phyloP scores from a whole-genome alignment of 768 basidiomycete species.

The Tubosaeta brunneosetosa region DNA sequence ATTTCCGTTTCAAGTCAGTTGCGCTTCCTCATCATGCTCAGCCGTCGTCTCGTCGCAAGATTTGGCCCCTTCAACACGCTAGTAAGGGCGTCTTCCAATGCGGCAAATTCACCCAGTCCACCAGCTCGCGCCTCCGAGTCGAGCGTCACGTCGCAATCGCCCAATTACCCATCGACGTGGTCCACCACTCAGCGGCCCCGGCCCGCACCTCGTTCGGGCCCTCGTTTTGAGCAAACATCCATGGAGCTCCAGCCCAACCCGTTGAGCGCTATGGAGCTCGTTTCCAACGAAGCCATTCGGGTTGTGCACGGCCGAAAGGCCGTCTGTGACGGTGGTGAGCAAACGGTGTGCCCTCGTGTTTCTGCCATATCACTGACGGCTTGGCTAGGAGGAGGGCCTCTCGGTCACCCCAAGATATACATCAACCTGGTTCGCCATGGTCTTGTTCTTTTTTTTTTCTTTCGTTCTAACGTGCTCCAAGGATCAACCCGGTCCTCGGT shows the following conservation, averaged over 20 bases:
- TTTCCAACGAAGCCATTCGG: slow-evolving; percentile 80
- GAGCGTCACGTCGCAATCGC: slow-evolving; percentile 59
- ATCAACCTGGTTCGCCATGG: slow-evolving; percentile 78
- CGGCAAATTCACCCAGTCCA: slow-evolving; percentile 9
- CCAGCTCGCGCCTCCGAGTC: slow-evolving; percentile 19
- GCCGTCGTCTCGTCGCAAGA: slow-evolving; percentile 23
- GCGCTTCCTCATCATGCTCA: slow-evolving; percentile 20
- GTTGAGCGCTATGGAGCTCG: slow-evolving; percentile 85
- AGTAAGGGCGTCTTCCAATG: slow-evolving; percentile 24
- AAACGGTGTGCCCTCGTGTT: neutral
- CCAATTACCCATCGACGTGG: slow-evolving; percentile 83
- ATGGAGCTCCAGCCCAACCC: slow-evolving; percentile 88
- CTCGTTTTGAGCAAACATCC: slow-evolving; percentile 89
- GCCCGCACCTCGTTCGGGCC: slow-evolving; percentile 51
- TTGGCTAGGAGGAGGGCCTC: slow-evolving; percentile 76
- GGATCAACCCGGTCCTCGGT: slow-evolving; percentile 84
- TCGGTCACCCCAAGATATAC: slow-evolving; percentile 95
- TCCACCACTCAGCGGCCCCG: slow-evolving; percentile 76
- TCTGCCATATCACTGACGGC: slow-evolving; percentile 11
- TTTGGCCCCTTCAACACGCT: slow-evolving; percentile 11
- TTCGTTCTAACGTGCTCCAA: slow-evolving; percentile 27
- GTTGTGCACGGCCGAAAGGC: slow-evolving; percentile 81
- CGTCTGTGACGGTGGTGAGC: slow-evolving; percentile 92
- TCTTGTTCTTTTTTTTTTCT: neutral
- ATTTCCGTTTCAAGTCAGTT: neutral